Base-by-base conservation (phyloP, 495 filamentous ascomycete genomes). In the Talaromyces adpressus region DNA sequence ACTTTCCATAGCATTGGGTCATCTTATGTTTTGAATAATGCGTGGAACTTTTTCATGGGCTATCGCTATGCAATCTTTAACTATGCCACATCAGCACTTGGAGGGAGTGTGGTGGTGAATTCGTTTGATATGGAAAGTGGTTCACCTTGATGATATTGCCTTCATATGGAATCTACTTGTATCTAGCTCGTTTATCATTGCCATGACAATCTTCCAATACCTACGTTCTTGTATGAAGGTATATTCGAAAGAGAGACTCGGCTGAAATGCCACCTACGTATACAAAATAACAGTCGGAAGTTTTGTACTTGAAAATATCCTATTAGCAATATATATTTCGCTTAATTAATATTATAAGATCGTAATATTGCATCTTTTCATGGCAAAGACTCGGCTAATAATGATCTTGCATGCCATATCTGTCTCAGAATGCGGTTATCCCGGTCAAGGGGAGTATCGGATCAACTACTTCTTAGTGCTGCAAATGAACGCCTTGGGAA, bases 51-150 rank as follows among this genome's bases (percentile, higher is more conserved):
- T 69, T 87, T 85, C 60, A 74, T 78, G 51, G 84, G 82, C 0
- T 85, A 86, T 70, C 75, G 82, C 9, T 87, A 73, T 67, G 84
- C 72, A 0, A 77, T 85, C 11, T 86, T 87, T 64, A 86, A 86
- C 65, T 82, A 73, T 70, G 85, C 82, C 0, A 87, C 83, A 0
- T 73, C 77, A 58, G 70, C 63, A 6, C 65, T 84, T 4, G 84
- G 84, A 0, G 84, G 84, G 0, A 71, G 73, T 56, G 73, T 84
- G 1, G 72, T 59, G 23, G 71, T 82, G 16, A 74, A 72, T 23
- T 52, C 49, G 49, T 52, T 52, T 52, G 49, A 52, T 52, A 52
- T 52, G 49, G 49, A 52, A 23, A 52, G 49, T 4, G 49, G 49
- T 52, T 52, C 49, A 12, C 49, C 49, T 41, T 16, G 4, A 41